Base-by-base conservation (phyloP, 352 stramenopile species). In the Globisporangium uncinulatum region DNA sequence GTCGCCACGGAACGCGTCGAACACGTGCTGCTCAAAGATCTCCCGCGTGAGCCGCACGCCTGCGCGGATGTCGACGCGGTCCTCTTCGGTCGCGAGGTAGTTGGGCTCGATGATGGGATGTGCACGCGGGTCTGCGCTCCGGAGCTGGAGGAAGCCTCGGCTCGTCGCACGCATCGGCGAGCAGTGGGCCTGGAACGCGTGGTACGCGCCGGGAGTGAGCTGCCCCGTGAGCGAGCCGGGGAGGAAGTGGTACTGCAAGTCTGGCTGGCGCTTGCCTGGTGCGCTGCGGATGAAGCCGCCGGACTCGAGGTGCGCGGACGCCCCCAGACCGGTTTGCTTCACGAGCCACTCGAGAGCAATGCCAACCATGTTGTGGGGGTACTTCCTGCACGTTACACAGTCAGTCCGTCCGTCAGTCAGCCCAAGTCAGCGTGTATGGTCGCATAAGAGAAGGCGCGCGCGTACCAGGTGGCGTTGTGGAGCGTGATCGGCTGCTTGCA, bases 191-290 rank as follows among this genome's bases (percentile, higher is more conserved):
- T 96, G 86, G 69, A 95, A 93, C 4, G 84, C 86, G 57, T 96
- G 87, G 59, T 65, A 63, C 34, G 72, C 36, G 37, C 81, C 68
- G 3, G 81, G 71, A 0, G 76, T 79, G 51, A 89, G 71, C 62
- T 92, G 82, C 0, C 82, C 82, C 0, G 81, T 84, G 31, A 96
- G 66, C 5, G 84, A 85, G 14, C 85, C 86, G 0, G 87, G 87
- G n/a, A 96, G 64, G 61, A 96, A 96, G 47, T 96, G 87, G 53
- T 93, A 95, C 63, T 96, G 87, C 21, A 96, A 39, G 57, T 96
- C 87, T 13, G 87, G 87, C n/a, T 93, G 79, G 34, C 73, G 71
- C 69, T 95, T 86, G 31, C 85, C 86, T 6, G 80, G 67, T 4
- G 75, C 72, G 59, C 79, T 87, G 62, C 86, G 83, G 57, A 95